Conservation (phyloP, 495 filamentous ascomycete species). For the Parachaetomium inaequale region DNA sequence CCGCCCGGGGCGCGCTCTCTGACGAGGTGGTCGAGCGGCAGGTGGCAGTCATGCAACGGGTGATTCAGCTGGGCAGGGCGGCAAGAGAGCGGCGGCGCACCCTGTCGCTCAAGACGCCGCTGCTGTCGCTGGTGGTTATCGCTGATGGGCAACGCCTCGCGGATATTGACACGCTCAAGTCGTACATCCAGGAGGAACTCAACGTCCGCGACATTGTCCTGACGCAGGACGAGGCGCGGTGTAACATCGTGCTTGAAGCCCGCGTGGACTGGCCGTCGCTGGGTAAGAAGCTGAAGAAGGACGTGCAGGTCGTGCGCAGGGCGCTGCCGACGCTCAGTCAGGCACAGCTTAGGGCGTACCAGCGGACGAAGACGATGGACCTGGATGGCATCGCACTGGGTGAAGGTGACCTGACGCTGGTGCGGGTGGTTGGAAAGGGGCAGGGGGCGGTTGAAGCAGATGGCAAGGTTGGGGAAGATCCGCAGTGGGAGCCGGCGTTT, state of each 20-base stretch:
- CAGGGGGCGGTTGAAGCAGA: too few species aligned
- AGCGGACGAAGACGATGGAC: constrained; percentile 18
- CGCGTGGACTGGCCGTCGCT: constrained; percentile 82
- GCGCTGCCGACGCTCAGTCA: constrained; percentile 70
- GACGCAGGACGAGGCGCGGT: constrained; percentile 68
- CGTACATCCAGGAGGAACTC: background rate
- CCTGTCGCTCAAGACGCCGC: constrained; percentile 75
- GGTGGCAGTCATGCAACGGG: constrained; percentile 80
- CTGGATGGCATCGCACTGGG: background rate
- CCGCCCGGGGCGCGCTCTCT: constrained; percentile 78
- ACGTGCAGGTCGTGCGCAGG: constrained; percentile 78
- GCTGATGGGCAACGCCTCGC: constrained; percentile 74
- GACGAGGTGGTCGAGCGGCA: constrained; percentile 74
- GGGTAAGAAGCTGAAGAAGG: constrained; percentile 89
- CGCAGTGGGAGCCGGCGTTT: background rate
- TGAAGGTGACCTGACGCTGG: background rate
- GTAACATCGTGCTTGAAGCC: constrained; percentile 78
- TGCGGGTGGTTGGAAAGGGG: background rate
- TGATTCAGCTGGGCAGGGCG: constrained; percentile 77
- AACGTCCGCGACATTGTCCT: constrained; percentile 4
- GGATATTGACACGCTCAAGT: constrained; percentile 69
- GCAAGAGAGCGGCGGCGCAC: constrained; percentile 79
- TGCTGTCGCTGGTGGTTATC: constrained; percentile 81
- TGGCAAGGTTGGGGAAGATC: too few species aligned
- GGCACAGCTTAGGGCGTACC: constrained; percentile 57